Percentiles rank a stretch among this genome's conserved stretches.
These are phyloP conservation scores for Schwanniomyces occidentalis DNA, from an alignment of 805 yeast species.

Conservation along the genomic window DNA sequence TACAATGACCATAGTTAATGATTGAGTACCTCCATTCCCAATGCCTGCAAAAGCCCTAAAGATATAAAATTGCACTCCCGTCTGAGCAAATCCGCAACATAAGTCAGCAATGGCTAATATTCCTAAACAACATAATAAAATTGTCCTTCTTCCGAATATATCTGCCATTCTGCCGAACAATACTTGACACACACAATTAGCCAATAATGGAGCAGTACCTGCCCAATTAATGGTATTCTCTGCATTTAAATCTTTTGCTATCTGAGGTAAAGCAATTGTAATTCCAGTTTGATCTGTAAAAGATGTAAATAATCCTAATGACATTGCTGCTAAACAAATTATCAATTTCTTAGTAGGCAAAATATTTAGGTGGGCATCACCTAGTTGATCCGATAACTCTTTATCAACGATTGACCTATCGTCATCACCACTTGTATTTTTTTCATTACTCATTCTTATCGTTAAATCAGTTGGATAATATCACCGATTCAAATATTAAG, in stretches of 20 bases:
- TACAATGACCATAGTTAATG: constrained; percentile 52
- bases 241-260: constrained; percentile 49
- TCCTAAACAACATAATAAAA: constrained; percentile 39
- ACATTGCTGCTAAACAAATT: constrained; percentile 35
- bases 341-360: constrained; percentile 39
- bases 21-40: constrained; percentile 54
- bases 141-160: constrained; percentile 51
- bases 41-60: constrained; percentile 58
- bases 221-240: constrained; percentile 57
- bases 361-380: constrained; percentile 43
- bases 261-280: constrained; percentile 49
- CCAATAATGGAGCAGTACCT: constrained; percentile 53
- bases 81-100: constrained; percentile 52
- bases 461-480: too few species aligned
- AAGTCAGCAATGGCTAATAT: constrained; percentile 46
- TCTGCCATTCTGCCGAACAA: constrained; percentile 56
- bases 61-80: constrained; percentile 48
- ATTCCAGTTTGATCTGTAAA: constrained; percentile 53
- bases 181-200: constrained; percentile 53
- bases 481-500: too few species aligned
- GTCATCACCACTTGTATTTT: too few species aligned
- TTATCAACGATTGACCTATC: too few species aligned
- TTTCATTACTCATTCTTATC: too few species aligned
- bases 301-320: constrained; percentile 40
- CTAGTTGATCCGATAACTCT: constrained; percentile 15